Evolutionary conservation across 164 flowering plant genomes (phyloP).

Genomic region (Dillenia turbinata): DNA sequence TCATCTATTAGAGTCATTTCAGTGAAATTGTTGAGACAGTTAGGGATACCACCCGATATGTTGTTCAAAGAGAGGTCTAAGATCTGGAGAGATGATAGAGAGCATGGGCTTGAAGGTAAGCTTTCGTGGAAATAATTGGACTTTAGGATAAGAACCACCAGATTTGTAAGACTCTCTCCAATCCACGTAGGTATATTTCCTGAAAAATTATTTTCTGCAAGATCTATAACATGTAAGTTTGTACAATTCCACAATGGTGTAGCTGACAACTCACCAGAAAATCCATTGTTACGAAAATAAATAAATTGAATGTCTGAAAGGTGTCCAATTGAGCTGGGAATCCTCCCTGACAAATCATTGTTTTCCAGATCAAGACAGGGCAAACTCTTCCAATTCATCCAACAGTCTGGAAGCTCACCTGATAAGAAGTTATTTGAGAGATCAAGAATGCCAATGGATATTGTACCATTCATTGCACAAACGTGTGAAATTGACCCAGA

Average conservation of each 20-base stretch:
- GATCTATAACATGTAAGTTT: constrained; percentile 12
- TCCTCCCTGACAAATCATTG: constrained; percentile 26
- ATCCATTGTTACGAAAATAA: constrained; percentile 16
- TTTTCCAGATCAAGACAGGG: constrained; percentile 10
- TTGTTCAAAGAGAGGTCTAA: constrained; percentile 21
- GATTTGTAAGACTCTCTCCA: not conserved
- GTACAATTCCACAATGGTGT: constrained; percentile 16
- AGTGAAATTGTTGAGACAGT: constrained; percentile 11
- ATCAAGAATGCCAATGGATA: constrained; percentile 6
- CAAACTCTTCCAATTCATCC: constrained; percentile 6
- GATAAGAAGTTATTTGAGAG: constrained; percentile 19
- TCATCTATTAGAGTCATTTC: not conserved
- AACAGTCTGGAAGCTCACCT: constrained; percentile 19
- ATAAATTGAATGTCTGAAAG: constrained; percentile 3
- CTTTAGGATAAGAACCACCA: constrained; percentile 8
- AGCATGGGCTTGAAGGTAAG: constrained; percentile 22
- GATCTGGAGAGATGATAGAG: constrained; percentile 6
- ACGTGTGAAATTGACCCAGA: constrained; percentile 16
- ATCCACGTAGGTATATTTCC: constrained; percentile 27
- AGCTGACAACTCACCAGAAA: constrained; percentile 22
- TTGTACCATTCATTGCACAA: constrained; percentile 3
- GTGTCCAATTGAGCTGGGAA: constrained; percentile 24
- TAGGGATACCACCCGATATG: constrained; percentile 21
- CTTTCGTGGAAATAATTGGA: constrained; percentile 12
- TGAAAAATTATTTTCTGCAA: constrained; percentile 15